These are phyloP conservation scores for Umbelopsis sp. DNA, from an alignment of 192 early-diverging fungal species.

Conservation along the genomic window DNA sequence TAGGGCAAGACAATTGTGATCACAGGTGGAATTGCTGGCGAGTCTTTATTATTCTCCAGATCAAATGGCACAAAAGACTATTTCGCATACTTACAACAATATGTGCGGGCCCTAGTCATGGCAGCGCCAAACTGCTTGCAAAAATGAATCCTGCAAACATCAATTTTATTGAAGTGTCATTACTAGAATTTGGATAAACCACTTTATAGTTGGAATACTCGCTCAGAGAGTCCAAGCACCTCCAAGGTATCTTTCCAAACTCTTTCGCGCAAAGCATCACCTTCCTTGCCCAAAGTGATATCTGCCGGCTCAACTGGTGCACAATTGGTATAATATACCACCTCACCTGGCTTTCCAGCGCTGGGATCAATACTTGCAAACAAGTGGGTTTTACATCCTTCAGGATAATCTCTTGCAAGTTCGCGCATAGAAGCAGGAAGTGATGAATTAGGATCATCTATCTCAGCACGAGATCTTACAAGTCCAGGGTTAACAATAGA, in stretches of 20 bases:
- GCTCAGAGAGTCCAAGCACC: not conserved
- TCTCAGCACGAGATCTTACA: not conserved
- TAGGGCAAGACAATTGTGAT: too few species aligned
- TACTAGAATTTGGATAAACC: too few species aligned
- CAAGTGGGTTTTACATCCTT: conserved; percentile 1
- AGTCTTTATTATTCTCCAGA: too few species aligned
- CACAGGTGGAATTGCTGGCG: too few species aligned
- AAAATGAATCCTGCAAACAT: too few species aligned
- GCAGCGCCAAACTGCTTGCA: too few species aligned
- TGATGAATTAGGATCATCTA: not conserved
- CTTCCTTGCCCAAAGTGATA: conserved; percentile 5
- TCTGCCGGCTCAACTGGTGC: not conserved
- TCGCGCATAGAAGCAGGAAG: too few species aligned
- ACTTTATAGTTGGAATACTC: too few species aligned
- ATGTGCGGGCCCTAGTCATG: too few species aligned
- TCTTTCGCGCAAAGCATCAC: conserved; percentile 6
- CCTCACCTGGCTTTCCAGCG: conserved; percentile 4
- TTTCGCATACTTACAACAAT: too few species aligned
- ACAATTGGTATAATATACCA: not conserved
- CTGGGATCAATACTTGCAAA: conserved; percentile 11
- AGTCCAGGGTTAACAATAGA: conserved; percentile 23
- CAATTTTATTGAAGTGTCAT: too few species aligned
- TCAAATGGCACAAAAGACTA: too few species aligned
- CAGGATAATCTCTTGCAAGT: not conserved
- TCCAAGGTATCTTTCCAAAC: not conserved